A percentile compares a stretch with the other conserved stretches of the same genome.
These are phyloP conservation scores for Saturnispora ahearnii DNA, from an alignment of 805 yeast genomes.

Conservation along the genomic window DNA sequence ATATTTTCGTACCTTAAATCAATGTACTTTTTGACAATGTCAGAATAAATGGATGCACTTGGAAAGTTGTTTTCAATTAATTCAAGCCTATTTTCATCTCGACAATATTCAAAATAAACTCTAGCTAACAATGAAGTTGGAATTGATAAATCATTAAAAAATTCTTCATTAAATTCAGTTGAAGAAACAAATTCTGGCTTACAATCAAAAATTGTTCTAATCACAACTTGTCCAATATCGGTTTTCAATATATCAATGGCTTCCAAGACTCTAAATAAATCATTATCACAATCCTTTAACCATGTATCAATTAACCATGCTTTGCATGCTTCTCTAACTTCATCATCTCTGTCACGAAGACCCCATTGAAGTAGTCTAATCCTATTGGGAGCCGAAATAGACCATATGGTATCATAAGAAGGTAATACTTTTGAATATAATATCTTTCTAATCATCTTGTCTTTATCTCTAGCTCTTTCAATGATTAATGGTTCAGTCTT, in stretches of 20 bases:
- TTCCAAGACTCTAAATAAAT: constrained; percentile 42
- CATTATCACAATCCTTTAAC: constrained; percentile 61
- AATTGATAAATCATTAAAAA: constrained; percentile 63
- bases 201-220: constrained; percentile 51
- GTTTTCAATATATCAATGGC: constrained; percentile 61
- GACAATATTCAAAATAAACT: constrained; percentile 57
- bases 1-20: constrained; percentile 32
- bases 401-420: constrained; percentile 51
- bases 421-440: constrained; percentile 62
- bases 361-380: constrained; percentile 77
- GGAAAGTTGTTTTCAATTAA: constrained; percentile 65
- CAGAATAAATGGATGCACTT: constrained; percentile 66
- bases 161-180: constrained; percentile 51
- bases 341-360: constrained; percentile 70
- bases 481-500: constrained; percentile 49
- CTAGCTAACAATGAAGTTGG: constrained; percentile 70
- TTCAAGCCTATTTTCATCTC: constrained; percentile 40
- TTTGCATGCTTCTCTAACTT: constrained; percentile 63
- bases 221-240: constrained; percentile 56
- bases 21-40: constrained; percentile 47
- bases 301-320: constrained; percentile 64
- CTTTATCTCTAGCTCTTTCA: constrained; percentile 77
- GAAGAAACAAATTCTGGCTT: constrained; percentile 55
- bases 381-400: constrained; percentile 44
- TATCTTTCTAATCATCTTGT: constrained; percentile 59